A percentile compares a stretch with the other conserved stretches of the same genome.
phyloP scores from a whole-genome alignment of 2,329 filamentous ascomycete genomes.

The Stenocarpella maydis region DNA sequence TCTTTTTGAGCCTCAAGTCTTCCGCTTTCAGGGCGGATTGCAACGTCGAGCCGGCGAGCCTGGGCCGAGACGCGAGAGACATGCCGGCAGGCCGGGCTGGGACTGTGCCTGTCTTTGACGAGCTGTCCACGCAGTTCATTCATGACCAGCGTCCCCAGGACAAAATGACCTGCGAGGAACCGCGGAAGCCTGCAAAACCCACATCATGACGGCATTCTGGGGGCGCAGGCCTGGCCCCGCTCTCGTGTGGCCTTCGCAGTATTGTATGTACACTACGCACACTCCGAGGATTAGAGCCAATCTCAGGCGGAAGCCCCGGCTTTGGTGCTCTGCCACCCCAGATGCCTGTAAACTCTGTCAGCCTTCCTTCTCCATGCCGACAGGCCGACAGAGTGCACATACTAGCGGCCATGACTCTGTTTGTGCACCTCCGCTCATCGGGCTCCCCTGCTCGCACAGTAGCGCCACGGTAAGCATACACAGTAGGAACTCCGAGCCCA shows the following conservation, averaged over 20 bases:
- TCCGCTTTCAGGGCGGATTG: background rate
- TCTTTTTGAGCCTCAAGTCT: conserved; percentile 9
- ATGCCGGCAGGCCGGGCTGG: background rate
- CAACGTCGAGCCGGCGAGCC: background rate
- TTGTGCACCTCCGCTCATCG: background rate
- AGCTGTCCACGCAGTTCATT: conserved; percentile 9
- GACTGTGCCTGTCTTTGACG: background rate
- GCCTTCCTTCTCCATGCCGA: background rate
- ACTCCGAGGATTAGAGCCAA: conserved; percentile 20
- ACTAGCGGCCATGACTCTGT: background rate
- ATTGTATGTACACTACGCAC: no score
- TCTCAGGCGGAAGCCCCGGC: conserved; percentile 7
- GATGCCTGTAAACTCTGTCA: background rate
- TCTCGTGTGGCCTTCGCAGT: conserved; percentile 9
- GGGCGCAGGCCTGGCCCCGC: background rate
- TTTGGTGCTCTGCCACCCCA: background rate
- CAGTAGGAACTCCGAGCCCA: background rate
- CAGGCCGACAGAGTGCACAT: background rate
- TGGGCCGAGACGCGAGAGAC: background rate
- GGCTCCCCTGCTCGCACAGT: background rate
- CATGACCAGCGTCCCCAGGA: conserved; percentile 15
- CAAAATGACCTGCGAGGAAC: conserved; percentile 2
- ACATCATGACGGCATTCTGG: conserved; percentile 21
- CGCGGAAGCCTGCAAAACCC: conserved; percentile 19
- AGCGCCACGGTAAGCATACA: conserved; percentile 20